Conservation (phyloP, 1,139 yeast species). For the Saccharomyces pastorianus region DNA sequence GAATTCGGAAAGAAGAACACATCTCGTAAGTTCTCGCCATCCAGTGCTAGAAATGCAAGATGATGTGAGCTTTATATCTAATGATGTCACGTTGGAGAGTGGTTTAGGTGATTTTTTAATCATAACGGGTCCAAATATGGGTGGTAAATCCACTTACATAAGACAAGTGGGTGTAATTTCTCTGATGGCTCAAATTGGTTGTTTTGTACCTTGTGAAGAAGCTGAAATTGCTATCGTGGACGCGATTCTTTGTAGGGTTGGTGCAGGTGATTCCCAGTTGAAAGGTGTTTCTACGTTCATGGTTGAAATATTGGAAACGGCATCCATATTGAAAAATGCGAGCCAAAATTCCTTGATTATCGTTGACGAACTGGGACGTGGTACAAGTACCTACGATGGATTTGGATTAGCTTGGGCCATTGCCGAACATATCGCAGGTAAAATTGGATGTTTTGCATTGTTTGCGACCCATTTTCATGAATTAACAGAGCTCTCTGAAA, state of each 20-base stretch:
- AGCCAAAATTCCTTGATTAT: conserved; percentile 76
- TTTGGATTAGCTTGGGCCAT: conserved; percentile 97
- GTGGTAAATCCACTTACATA: conserved; percentile 92
- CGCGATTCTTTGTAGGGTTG: conserved; percentile 91
- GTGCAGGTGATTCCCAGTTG: conserved; percentile 95
- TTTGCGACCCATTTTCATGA: conserved; percentile 98
- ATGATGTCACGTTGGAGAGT: conserved; percentile 56
- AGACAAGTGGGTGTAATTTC: conserved; percentile 87
- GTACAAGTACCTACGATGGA: conserved; percentile 95
- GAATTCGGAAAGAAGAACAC: conserved; percentile 43
- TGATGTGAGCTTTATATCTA: conserved; percentile 77
- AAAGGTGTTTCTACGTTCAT: conserved; percentile 95
- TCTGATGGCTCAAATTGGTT: conserved; percentile 85
- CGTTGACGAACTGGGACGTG: conserved; percentile 92
- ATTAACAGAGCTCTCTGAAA: conserved; percentile 66
- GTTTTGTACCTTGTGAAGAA: conserved; percentile 70
- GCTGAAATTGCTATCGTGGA: conserved; percentile 82
- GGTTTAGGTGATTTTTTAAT: conserved; percentile 60
- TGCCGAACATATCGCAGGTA: conserved; percentile 69
- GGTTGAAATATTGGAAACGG: conserved; percentile 97
- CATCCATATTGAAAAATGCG: conserved; percentile 82
- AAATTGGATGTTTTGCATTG: conserved; percentile 67
- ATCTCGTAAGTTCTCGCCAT: conserved; percentile 70
- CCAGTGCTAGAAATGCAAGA: conserved; percentile 92
- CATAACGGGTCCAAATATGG: conserved; percentile 98